These are phyloP conservation scores for Auricularia sp. DNA, from an alignment of 768 basidiomycete genomes.

Conservation along the genomic window DNA sequence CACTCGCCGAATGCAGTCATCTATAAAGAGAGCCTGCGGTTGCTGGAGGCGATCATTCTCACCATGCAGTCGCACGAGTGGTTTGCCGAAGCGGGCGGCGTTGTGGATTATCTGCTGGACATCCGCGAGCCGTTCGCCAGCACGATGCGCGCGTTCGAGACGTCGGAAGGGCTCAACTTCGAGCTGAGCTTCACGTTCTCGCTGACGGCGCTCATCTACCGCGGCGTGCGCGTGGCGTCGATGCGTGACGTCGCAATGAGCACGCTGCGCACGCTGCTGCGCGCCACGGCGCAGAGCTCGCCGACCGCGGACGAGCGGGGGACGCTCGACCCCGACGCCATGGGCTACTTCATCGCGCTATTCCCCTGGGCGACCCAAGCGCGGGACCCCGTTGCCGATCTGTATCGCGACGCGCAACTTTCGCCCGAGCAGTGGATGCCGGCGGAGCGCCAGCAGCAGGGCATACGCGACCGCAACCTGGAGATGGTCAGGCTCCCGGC, in stretches of 20 bases:
- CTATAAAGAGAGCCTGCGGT: constrained; percentile 61
- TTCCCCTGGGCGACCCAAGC: constrained; percentile 51
- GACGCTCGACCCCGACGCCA: constrained; percentile 44
- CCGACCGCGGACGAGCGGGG: constrained; percentile 33
- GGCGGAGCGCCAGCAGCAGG: neutral
- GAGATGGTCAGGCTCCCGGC: neutral
- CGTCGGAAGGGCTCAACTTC: constrained; percentile 64
- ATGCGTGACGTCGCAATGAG: constrained; percentile 52
- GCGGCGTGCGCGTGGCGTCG: constrained; percentile 63
- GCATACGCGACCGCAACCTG: neutral
- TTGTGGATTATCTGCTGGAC: constrained; percentile 51
- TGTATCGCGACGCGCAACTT: constrained; percentile 55
- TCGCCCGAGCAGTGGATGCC: neutral
- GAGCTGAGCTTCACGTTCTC: constrained; percentile 72
- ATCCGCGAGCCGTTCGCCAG: constrained; percentile 56
- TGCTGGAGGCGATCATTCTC: constrained; percentile 56
- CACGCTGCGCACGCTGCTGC: constrained; percentile 51
- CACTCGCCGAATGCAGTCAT: constrained; percentile 58
- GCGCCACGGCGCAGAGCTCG: constrained; percentile 7
- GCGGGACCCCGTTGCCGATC: constrained; percentile 41
- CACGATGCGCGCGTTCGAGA: constrained; percentile 60
- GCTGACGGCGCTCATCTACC: constrained; percentile 74
- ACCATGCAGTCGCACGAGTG: constrained; percentile 50
- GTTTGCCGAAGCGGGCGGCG: constrained; percentile 39
- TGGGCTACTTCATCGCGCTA: constrained; percentile 74